Evolutionary conservation across 371 early-diverging fungal species (phyloP).

Genomic region (Haplosporangium sp.): DNA sequence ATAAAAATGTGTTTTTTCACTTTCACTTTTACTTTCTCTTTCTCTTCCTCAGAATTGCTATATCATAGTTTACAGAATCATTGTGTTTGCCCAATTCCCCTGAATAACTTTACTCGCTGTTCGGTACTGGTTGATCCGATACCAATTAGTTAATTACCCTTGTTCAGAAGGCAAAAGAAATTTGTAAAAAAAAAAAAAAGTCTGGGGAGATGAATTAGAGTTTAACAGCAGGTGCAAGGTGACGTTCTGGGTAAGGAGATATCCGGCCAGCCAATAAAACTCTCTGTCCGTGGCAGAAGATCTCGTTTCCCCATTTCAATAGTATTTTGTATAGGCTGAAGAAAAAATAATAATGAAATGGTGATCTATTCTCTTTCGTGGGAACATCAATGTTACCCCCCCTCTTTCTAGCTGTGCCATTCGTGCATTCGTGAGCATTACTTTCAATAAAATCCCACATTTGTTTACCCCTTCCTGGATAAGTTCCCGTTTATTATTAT

Average conservation of each 20-base stretch:
- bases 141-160: not conserved
- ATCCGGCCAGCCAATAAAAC: not conserved
- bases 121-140: not conserved
- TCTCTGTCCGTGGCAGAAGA: not conserved
- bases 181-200: not conserved
- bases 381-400: not conserved
- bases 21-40: not conserved
- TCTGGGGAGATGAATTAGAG: not conserved
- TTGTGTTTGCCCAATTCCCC: too few species aligned
- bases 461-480: not conserved
- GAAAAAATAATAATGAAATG: too few species aligned
- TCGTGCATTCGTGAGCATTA: too few species aligned
- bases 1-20: too few species aligned
- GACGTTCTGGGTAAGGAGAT: constrained; percentile 2
- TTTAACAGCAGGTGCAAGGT: not conserved
- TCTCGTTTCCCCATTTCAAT: not conserved
- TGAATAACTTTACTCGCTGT: not conserved
- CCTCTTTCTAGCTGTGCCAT: too few species aligned
- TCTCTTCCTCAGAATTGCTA: too few species aligned
- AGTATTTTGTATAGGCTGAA: not conserved
- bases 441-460: not conserved
- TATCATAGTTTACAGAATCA: not conserved
- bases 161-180: not conserved
- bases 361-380: not conserved
- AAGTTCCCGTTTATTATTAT: too few species aligned